Evolutionary conservation across 1,139 yeast species (phyloP).

Genomic region (Geotrichum restrictum): DNA sequence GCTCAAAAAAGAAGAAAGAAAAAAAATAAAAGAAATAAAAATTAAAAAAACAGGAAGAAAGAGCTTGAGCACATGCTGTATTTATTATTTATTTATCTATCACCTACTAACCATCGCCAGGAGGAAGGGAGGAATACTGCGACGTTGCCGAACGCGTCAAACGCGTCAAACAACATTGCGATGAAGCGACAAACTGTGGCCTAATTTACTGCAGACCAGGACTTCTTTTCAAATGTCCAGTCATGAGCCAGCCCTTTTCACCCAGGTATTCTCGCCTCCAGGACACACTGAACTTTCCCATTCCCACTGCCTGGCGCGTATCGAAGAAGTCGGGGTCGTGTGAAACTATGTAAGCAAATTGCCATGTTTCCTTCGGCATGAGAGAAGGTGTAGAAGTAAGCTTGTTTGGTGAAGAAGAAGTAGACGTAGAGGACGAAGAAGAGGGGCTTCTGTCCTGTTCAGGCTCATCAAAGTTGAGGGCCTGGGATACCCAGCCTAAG

Average conservation of each 20-base stretch:
- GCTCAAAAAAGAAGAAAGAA: slow-evolving; percentile 13
- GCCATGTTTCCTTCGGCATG: slow-evolving; percentile 29
- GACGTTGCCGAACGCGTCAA: no score
- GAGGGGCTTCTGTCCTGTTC: no score
- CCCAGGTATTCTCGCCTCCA: slow-evolving; percentile 42
- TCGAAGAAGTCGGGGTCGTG: slow-evolving; percentile 18
- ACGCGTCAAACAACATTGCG: no score
- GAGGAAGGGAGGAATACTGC: no score
- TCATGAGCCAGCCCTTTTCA: slow-evolving; percentile 38
- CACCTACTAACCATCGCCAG: no score
- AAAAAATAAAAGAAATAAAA: slow-evolving; percentile 4
- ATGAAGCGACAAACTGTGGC: no score
- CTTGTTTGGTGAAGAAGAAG: neutral
- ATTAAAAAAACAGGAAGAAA: neutral
- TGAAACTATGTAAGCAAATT: slow-evolving; percentile 25
- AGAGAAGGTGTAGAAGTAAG: slow-evolving; percentile 21
- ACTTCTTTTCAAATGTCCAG: slow-evolving; percentile 25
- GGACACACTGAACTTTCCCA: slow-evolving; percentile 31
- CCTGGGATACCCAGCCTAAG: slow-evolving; percentile 31
- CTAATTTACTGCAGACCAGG: slow-evolving; percentile 15
- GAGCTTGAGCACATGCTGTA: no score
- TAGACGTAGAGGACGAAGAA: slow-evolving; percentile 21
- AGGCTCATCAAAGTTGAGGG: slow-evolving; percentile 19
- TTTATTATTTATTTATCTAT: no score
- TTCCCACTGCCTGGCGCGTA: slow-evolving; percentile 25